phyloP scores from a whole-genome alignment of 2,329 filamentous ascomycete genomes.

The Hypoxylon sp. region DNA sequence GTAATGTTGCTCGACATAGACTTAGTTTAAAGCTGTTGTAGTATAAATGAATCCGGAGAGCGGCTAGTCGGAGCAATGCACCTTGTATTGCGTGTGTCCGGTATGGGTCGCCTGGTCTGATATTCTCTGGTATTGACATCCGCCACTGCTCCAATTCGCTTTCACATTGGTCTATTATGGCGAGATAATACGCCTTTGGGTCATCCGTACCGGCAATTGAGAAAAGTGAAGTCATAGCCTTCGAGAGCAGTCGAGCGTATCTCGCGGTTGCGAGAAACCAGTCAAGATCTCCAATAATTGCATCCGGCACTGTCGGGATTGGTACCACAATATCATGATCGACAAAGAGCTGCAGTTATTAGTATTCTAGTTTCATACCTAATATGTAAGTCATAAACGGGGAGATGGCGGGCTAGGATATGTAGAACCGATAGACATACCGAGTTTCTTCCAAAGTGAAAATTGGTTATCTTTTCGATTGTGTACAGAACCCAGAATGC shows the following conservation, averaged over 20 bases:
- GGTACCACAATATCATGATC: constrained; percentile 55
- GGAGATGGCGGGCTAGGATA: not conserved
- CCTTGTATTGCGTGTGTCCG: constrained; percentile 32
- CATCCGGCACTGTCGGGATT: constrained; percentile 48
- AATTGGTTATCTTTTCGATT: constrained; percentile 43
- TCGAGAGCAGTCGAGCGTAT: constrained; percentile 51
- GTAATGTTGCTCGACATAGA: constrained; percentile 50
- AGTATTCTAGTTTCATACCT: not conserved
- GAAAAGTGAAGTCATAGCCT: constrained; percentile 52
- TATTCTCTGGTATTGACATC: constrained; percentile 46
- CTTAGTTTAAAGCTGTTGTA: constrained; percentile 52
- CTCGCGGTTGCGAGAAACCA: constrained; percentile 51
- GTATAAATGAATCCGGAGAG: constrained; percentile 48
- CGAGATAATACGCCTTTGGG: constrained; percentile 48
- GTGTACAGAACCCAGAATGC: constrained; percentile 45
- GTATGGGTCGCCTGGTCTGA: constrained; percentile 40
- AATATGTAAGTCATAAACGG: not conserved
- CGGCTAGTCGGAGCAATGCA: constrained; percentile 17
- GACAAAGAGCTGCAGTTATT: constrained; percentile 49
- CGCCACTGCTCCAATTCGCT: constrained; percentile 54
- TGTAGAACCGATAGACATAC: constrained; percentile 34
- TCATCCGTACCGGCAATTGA: constrained; percentile 51
- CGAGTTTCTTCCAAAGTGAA: constrained; percentile 53
- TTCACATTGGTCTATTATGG: constrained; percentile 49
- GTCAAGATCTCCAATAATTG: constrained; percentile 46